phyloP scores from a whole-genome alignment of 1,284 basidiomycete genomes.

The Entoloma clypeatum region DNA sequence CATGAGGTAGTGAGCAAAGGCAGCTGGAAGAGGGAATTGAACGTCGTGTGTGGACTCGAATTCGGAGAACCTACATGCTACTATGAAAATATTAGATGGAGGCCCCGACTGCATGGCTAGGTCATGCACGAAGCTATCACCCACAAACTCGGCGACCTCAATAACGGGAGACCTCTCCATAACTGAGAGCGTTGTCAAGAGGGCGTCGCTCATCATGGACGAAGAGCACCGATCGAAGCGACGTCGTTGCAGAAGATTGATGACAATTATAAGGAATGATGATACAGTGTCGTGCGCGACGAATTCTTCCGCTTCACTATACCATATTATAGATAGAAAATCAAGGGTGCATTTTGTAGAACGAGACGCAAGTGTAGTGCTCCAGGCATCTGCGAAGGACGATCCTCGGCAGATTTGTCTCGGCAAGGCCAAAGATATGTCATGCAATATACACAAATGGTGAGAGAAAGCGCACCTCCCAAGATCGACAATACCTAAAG shows the following conservation, averaged over 20 bases:
- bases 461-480: constrained; percentile 6
- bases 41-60: not conserved
- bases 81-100: constrained; percentile 28
- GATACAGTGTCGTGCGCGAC: constrained; percentile 20
- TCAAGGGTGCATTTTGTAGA: constrained; percentile 23
- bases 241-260: constrained; percentile 21
- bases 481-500: constrained; percentile 5
- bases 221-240: constrained; percentile 9
- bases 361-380: constrained; percentile 9
- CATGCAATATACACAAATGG: not conserved
- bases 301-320: constrained; percentile 21
- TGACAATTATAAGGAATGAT: constrained; percentile 26
- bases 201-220: constrained; percentile 24
- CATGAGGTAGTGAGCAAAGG: constrained; percentile 47
- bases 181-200: constrained; percentile 29
- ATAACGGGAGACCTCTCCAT: constrained; percentile 16
- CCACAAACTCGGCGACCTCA: constrained; percentile 14
- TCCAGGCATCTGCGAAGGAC: not conserved
- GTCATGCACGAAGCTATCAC: constrained; percentile 26
- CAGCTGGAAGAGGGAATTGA: constrained; percentile 33
- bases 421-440: too few relatives aligned
- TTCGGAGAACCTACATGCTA: constrained; percentile 29
- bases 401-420: not conserved
- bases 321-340: constrained; percentile 34
- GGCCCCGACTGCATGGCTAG: constrained; percentile 24